Percentiles rank a stretch among this genome's conserved stretches.
These are phyloP conservation scores for Zymoseptoria passerinii DNA, from an alignment of 2,329 filamentous ascomycete species.

Conservation along the genomic window DNA sequence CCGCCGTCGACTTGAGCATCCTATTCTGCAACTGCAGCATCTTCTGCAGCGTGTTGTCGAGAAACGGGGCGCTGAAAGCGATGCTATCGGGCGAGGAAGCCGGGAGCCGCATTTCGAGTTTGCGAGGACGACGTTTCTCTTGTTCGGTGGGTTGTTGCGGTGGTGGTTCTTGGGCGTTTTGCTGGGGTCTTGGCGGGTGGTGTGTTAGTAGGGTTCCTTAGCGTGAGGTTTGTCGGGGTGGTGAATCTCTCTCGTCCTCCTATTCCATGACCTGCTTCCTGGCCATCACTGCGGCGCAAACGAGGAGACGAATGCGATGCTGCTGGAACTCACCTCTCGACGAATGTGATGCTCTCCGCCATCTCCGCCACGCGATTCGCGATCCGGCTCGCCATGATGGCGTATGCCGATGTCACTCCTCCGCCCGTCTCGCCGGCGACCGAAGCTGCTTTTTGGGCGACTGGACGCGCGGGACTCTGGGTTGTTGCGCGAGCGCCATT, in stretches of 20 bases:
- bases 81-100: constrained; percentile 31
- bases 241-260: not conserved
- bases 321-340: constrained; percentile 32
- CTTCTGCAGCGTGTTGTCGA: constrained; percentile 45
- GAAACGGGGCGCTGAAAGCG: constrained; percentile 45
- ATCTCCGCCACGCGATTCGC: constrained; percentile 45
- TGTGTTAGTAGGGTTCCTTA: not conserved
- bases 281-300: too few relatives aligned
- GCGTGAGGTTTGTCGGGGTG: not conserved
- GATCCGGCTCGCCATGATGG: constrained; percentile 44
- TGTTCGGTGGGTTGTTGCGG: constrained; percentile 16
- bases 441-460: constrained; percentile 28
- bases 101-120: constrained; percentile 43
- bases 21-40: constrained; percentile 42
- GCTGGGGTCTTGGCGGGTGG: constrained; percentile 1
- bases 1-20: constrained; percentile 42
- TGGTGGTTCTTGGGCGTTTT: constrained; percentile 18
- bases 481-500: constrained; percentile 14
- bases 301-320: too few relatives aligned
- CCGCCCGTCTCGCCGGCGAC: constrained; percentile 24
- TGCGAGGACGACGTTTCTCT: constrained; percentile 38
- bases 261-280: not conserved
- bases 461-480: constrained; percentile 20
- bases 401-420: constrained; percentile 38
- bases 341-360: constrained; percentile 46